Percentiles rank a stretch among this genome's conserved stretches.
Conservation (phyloP, 2,329 filamentous ascomycete species). For the Cladosporium oxysporum region DNA sequence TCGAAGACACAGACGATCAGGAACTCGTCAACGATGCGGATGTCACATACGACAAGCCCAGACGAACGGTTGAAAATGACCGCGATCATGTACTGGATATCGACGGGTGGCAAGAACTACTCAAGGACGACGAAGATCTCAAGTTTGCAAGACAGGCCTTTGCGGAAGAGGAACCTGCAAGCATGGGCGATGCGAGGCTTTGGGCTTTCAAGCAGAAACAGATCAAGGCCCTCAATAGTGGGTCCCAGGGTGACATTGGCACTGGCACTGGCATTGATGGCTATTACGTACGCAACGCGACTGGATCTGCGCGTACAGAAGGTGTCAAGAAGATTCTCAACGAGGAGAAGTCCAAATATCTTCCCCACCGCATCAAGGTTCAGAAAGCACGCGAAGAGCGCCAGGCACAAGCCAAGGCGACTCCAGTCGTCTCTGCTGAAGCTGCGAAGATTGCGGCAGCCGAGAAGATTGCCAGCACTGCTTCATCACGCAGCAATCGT, state of each 20-base stretch:
- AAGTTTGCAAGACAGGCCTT: constrained; percentile 57
- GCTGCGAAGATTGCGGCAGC: constrained; percentile 67
- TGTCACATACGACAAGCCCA: constrained; percentile 60
- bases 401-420: constrained; percentile 71
- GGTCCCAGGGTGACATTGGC: constrained; percentile 55
- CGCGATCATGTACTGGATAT: constrained; percentile 65
- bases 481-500: constrained; percentile 88
- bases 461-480: constrained; percentile 80
- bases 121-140: constrained; percentile 71
- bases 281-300: constrained; percentile 81
- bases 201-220: constrained; percentile 74
- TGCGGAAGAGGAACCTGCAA: constrained; percentile 46
- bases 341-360: constrained; percentile 95
- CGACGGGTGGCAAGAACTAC: constrained; percentile 67
- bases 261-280: constrained; percentile 59
- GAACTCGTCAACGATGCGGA: constrained; percentile 57
- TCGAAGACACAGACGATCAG: constrained; percentile 49
- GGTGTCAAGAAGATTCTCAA: constrained; percentile 94
- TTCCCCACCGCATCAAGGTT: constrained; percentile 96
- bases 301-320: constrained; percentile 87
- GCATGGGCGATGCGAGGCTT: constrained; percentile 59
- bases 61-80: constrained; percentile 67
- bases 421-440: constrained; percentile 64
- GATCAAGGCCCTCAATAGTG: constrained; percentile 68
- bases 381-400: constrained; percentile 88